Evolutionary conservation across 805 yeast species (phyloP), one percentile per base, ranked within the genome.

Genomic region (Candida parachauliodes): DNA sequence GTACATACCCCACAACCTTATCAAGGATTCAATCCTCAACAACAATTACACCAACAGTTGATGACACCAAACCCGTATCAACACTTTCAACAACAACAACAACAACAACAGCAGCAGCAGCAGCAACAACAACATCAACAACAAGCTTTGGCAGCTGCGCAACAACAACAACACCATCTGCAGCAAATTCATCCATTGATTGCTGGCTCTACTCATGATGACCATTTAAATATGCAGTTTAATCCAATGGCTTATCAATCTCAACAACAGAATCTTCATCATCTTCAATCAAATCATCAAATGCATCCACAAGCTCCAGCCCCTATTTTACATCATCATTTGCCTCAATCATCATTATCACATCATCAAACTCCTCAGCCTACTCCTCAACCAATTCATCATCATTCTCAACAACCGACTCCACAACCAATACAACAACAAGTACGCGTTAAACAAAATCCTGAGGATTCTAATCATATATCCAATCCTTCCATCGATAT

Each of bases 91-190:
- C 24, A 29, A 18, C 17, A 39, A 15, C 28, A 40, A 9, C 24
- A 40, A 17, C 25, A 29, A 34, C 34, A 31, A 32, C 46, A 33
- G 25, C 36, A 39, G 34, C 44, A 40, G 27, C 40, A 28, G 19
- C 52, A 41, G 16, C 51, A 48, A 19, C 49, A 43, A 26, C 36
- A 32, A 25, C 47, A 40, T 15, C 46, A 35, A 27, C 44, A 23
- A 19, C 51, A 42, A 36, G 45, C 36, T 20, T 17, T 32, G 12
- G 27, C 20, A 16, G 12, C 24, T 16, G 23, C 21, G 24, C 32
- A 32, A n/a, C 44, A 39, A 27, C 29, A 25, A 11, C 42, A 40
- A 40, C 43, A 35, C 10, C 42, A 37, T 8, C 39, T 8, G 24
- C 30, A 40, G 18, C 42, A 20, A 14, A 16, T 29, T 20, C 41